These are phyloP conservation scores for Teratosphaeriaceae sp. DNA, from an alignment of 2,329 filamentous ascomycete genomes.

Conservation along the genomic window DNA sequence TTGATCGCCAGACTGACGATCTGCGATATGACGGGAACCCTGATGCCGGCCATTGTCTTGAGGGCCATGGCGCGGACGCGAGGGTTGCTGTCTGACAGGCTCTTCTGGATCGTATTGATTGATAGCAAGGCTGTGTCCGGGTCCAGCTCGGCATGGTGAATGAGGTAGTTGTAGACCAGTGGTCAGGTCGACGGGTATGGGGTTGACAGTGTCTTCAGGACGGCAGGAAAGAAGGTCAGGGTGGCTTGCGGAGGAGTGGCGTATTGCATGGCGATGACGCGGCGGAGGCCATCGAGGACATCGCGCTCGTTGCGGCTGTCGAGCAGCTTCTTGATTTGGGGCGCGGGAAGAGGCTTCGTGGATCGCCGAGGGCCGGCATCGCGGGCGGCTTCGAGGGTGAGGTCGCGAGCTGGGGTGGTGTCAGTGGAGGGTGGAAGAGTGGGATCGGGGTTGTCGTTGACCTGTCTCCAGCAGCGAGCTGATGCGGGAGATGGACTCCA, in stretches of 20 bases:
- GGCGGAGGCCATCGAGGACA: conserved; percentile 82
- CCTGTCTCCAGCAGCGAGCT: conserved; percentile 92
- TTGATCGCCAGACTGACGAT: conserved; percentile 96
- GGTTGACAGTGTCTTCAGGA: conserved; percentile 96
- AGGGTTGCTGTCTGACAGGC: conserved; percentile 84
- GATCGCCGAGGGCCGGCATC: conserved; percentile 62
- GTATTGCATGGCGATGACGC: conserved; percentile 94
- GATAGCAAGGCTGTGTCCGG: conserved; percentile 91
- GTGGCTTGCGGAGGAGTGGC: conserved; percentile 80
- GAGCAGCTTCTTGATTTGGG: conserved; percentile 87
- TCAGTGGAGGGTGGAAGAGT: conserved; percentile 1
- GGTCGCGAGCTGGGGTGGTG: too few species aligned
- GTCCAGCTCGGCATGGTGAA: conserved; percentile 93
- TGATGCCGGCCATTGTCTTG: conserved; percentile 93
- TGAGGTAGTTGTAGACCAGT: conserved; percentile 95
- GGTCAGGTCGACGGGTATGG: conserved; percentile 95
- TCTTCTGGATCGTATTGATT: conserved; percentile 99
- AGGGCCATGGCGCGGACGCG: conserved; percentile 87
- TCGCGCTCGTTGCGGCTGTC: conserved; percentile 92
- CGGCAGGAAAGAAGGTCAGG: conserved; percentile 89
- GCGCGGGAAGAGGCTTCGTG: conserved; percentile 62
- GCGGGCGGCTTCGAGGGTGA: conserved; percentile 80
- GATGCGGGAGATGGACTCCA: conserved; percentile 96
- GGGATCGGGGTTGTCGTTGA: too few species aligned
- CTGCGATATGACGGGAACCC: conserved; percentile 96